Evolutionary conservation across 257 asterid genomes (phyloP).

Genomic region (Jacaranda copaia): DNA sequence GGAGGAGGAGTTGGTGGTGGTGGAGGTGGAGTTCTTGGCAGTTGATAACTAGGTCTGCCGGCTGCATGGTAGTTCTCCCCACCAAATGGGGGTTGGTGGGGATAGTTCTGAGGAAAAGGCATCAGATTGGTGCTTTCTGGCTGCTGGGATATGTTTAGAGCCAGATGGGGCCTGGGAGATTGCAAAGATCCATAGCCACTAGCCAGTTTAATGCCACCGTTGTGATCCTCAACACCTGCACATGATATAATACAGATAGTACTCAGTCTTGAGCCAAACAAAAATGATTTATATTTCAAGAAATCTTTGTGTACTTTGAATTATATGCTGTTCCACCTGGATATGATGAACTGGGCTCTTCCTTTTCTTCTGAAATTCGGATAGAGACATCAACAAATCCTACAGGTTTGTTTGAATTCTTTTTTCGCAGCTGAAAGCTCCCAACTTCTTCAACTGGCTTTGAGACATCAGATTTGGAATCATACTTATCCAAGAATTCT

Average conservation of each 20-base stretch:
- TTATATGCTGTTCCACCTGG: conserved; percentile 30
- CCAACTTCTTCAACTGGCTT: conserved; percentile 80
- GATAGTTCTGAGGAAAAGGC: conserved; percentile 50
- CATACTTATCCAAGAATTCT: conserved; percentile 75
- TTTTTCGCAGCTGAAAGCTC: conserved; percentile 81
- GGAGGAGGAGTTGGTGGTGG: conserved; percentile 58
- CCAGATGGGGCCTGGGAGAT: conserved; percentile 39
- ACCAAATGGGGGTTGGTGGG: conserved; percentile 38
- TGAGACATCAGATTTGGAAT: conserved; percentile 45
- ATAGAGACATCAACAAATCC: conserved; percentile 82
- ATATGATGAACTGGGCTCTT: conserved; percentile 52
- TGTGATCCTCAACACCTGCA: conserved; percentile 53
- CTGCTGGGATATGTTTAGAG: conserved; percentile 34
- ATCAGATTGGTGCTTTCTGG: conserved; percentile 44
- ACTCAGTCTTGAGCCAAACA: neutral
- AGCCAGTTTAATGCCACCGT: conserved; percentile 46
- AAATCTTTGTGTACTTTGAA: neutral
- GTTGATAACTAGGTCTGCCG: conserved; percentile 42
- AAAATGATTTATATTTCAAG: neutral
- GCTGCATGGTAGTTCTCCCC: conserved; percentile 37
- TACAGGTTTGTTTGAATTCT: conserved; percentile 63
- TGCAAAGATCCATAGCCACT: conserved; percentile 43
- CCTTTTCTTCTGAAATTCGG: conserved; percentile 64
- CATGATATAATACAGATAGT: neutral
- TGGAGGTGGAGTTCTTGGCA: conserved; percentile 36